These are phyloP conservation scores for Fonsecaea nubica DNA, from an alignment of 2,329 filamentous ascomycete species.

Conservation along the genomic window DNA sequence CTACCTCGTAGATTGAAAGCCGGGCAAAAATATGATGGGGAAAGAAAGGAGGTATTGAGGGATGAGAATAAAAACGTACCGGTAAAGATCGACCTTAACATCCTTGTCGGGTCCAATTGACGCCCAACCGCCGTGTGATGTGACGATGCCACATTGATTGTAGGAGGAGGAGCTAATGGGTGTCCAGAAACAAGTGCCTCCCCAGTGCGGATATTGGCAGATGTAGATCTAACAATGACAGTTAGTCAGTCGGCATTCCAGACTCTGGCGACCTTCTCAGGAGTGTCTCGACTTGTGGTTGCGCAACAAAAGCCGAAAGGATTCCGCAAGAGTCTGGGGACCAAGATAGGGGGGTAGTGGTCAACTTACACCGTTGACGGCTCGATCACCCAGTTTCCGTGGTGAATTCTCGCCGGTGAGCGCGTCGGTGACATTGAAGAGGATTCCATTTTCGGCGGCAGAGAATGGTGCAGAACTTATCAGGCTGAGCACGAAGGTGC, in stretches of 20 bases:
- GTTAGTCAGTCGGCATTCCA: not conserved
- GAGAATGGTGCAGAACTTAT: not conserved
- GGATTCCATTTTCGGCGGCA: not conserved
- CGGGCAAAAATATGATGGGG: too few species aligned
- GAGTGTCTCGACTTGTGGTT: too few species aligned
- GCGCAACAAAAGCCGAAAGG: too few species aligned
- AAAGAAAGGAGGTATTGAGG: too few species aligned
- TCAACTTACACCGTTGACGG: constrained; percentile 11
- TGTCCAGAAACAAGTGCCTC: constrained; percentile 15
- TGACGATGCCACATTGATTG: constrained; percentile 8
- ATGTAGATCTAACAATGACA: constrained; percentile 13
- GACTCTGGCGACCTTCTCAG: not conserved
- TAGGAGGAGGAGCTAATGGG: not conserved
- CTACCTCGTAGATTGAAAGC: too few species aligned
- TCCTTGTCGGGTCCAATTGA: constrained; percentile 12
- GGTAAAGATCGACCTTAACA: constrained; percentile 12
- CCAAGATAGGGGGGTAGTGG: not conserved
- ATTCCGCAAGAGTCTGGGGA: not conserved
- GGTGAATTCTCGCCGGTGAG: not conserved
- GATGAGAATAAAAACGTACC: constrained; percentile 6
- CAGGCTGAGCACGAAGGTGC: not conserved
- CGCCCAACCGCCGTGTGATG: constrained; percentile 5
- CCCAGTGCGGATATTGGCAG: constrained; percentile 13
- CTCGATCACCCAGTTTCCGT: not conserved
- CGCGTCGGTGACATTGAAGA: not conserved